phyloP scores from a whole-genome alignment of 78 protist genomes.

The Dictyostelium citrinum region DNA sequence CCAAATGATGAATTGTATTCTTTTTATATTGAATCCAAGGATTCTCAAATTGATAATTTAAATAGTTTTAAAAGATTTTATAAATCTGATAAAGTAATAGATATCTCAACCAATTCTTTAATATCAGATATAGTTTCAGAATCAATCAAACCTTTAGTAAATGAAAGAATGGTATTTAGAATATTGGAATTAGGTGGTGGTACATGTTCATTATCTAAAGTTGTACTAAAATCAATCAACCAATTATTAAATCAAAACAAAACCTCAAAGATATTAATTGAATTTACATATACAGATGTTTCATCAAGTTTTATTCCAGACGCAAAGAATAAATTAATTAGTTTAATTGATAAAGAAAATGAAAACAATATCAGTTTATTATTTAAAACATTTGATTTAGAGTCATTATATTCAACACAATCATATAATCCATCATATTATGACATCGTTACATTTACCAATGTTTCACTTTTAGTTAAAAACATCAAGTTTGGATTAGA shows the following conservation, averaged over 20 bases:
- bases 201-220: neutral
- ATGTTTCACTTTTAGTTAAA: slow-evolving; percentile 8
- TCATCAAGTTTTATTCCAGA: neutral
- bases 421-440: neutral
- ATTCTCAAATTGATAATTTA: neutral
- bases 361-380: neutral
- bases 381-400: neutral
- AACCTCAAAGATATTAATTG: neutral
- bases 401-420: neutral
- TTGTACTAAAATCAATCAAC: neutral
- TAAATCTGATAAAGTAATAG: neutral
- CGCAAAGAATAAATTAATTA: neutral
- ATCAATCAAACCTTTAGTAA: neutral
- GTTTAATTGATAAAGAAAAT: neutral
- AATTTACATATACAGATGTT: neutral
- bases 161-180: neutral
- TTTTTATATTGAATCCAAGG: neutral
- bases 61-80: too few relatives aligned
- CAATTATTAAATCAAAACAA: neutral
- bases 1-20: neutral
- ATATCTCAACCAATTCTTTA: neutral
- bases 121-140: neutral
- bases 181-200: neutral
- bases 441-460: neutral
- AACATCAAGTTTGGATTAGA: neutral